Evolutionary conservation across 1,284 basidiomycete species (phyloP), one percentile per base, ranked within the genome.

Genomic region (Violaceomyces palustris): DNA sequence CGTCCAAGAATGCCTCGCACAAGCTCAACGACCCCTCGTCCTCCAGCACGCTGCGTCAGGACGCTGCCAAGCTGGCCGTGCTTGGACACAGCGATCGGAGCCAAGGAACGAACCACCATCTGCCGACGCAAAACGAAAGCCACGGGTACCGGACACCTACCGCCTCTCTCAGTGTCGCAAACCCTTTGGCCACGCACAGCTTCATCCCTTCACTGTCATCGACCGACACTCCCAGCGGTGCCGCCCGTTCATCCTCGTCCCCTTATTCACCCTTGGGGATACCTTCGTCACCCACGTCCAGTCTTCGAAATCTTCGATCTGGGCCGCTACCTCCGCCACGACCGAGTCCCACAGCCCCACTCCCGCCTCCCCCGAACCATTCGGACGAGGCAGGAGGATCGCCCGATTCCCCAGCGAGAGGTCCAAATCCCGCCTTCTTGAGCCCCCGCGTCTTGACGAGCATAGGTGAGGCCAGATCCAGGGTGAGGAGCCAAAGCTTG

Each of bases 281-380:
- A 21, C 51, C 49, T 23, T 48, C 51, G 17, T 48, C 42, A 4
- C 34, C 33, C 17, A 25, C 22, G 18, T 35, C 52, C 8, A 39
- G 39, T 23, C 1, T 38, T 7, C 43, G 55, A 12, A 7, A 33
- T 12, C 39, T 41, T 30, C 50, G 51, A 17, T 28, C 30, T 24
- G 39, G 35, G 4, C 48, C 43, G 37, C 39, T 61, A 27, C 58
- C 58, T 6, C 58, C 58, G 8, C 53, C 50, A 17, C 31, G 50
- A n/a, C 58, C 58, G 5, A 44, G 49, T 3, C 58, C 58, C 1
- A 55, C 45, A 21, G 45, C 53, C 3, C 58, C 58, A 4, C 41
- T 61, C 14, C 58, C 58, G 31, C 58, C 54, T 6, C 58, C 53
- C n/a, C n/a, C n/a, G n/a, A n/a, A n/a, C n/a, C n/a, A n/a, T n/a